phyloP scores from a whole-genome alignment of 2,329 filamentous ascomycete genomes.

The Penicillium sp. region DNA sequence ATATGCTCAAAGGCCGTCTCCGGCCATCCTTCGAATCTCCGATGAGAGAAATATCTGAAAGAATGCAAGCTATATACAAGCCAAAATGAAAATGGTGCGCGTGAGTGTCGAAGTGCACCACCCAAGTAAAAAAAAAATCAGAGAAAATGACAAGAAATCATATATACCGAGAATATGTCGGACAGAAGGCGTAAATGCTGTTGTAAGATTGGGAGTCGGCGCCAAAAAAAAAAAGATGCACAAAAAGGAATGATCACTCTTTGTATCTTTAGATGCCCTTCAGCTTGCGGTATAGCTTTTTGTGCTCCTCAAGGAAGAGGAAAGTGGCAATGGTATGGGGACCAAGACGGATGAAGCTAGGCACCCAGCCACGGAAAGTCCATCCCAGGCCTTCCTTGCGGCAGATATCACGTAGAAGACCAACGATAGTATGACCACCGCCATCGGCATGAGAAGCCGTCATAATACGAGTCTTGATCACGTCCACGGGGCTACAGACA shows the following conservation, averaged over 20 bases:
- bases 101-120: conserved; percentile 12
- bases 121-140: conserved; percentile 18
- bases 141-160: conserved; percentile 9
- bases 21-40: neutral
- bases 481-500: conserved; percentile 66
- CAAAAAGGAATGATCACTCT: conserved; percentile 14
- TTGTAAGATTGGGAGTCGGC: conserved; percentile 2
- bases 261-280: conserved; percentile 43
- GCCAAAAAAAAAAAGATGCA: neutral
- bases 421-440: conserved; percentile 47
- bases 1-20: neutral
- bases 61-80: conserved; percentile 29
- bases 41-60: conserved; percentile 10
- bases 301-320: conserved; percentile 66
- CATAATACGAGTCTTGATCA: conserved; percentile 68
- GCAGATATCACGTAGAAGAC: conserved; percentile 55
- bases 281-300: conserved; percentile 58
- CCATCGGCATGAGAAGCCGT: conserved; percentile 48
- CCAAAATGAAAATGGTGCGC: conserved; percentile 13
- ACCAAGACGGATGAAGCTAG: conserved; percentile 65
- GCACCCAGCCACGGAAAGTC: conserved; percentile 68
- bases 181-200: conserved; percentile 10
- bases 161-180: conserved; percentile 17
- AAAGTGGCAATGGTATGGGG: conserved; percentile 68
- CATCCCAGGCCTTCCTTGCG: conserved; percentile 60